Evolutionary conservation across 306 rosid species (phyloP), one percentile per base, ranked within the genome.

Genomic region (Lathyrus sativus): DNA sequence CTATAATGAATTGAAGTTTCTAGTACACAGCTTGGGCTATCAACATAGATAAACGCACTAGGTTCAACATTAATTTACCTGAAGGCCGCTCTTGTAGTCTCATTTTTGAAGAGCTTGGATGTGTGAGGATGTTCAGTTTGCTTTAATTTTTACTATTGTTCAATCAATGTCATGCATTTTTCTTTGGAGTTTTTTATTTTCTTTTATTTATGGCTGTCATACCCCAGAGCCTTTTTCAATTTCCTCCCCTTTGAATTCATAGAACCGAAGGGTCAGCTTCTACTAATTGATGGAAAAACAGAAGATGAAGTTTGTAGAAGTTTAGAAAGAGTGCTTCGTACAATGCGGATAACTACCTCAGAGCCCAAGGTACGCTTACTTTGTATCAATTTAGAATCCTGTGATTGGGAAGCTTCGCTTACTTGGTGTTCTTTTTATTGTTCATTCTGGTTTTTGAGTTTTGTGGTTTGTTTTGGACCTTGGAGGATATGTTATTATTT

Each of bases 221-320:
- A 29, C 74, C 51, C 66, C 15, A 26, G 14, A 70, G 18, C 45
- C 37, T 62, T 71, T 74, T 41, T 48, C 63, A 33, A 78, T 71
- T 49, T 35, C 43, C 58, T 56, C 22, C 67, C 15, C 64, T 11
- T 24, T 41, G 15, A 61, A 70, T 72, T 80, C 73, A 53, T 78
- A 93, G 97, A 90, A 86, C 99, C 99, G 39, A 93, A 88, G 83
- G 99, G 99, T 33, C 97, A 90, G 83, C 96, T 93, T 82, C 79
- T 93, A 49, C 80, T 83, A 80, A 88, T 93, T 81, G 92, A 93
- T 78, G 99, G 99, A 3, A 93, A 90, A 80, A 88, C 96, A 46
- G 90, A 84, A 72, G 97, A 88, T 37, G 99, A 93, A 76, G 92
- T 93, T 38, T 81, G 68, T 61, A 85, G 88, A 82, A 90, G 95